Evolutionary conservation across 2,329 filamentous ascomycete genomes (phyloP).

Genomic region (Fusarium nurragi): DNA sequence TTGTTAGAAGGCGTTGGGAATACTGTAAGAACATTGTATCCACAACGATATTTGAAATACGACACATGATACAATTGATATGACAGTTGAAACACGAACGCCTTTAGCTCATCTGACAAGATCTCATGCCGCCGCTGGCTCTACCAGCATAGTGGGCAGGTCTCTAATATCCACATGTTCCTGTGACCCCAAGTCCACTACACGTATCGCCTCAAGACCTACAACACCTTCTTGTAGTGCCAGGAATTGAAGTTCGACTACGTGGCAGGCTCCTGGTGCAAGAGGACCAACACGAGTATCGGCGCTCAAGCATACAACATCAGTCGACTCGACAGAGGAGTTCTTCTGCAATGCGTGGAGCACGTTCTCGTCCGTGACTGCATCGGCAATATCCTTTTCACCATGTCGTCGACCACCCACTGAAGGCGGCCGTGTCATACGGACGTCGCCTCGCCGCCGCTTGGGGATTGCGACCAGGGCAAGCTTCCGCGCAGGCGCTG

Average conservation of each 20-base stretch:
- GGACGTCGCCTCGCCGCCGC: slow-evolving; percentile 66
- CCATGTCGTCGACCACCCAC: slow-evolving; percentile 52
- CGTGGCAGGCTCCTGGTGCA: slow-evolving; percentile 76
- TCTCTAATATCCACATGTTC: slow-evolving; percentile 82
- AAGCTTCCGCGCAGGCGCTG: slow-evolving; percentile 68
- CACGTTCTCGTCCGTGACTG: slow-evolving; percentile 76
- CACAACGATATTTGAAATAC: slow-evolving; percentile 39
- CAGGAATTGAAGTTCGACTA: slow-evolving; percentile 76
- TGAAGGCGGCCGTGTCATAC: slow-evolving; percentile 63
- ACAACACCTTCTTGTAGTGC: slow-evolving; percentile 73
- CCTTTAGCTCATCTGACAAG: background rate
- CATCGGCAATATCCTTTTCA: slow-evolving; percentile 64
- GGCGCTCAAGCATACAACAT: slow-evolving; percentile 78
- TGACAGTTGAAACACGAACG: slow-evolving; percentile 14
- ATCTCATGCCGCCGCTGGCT: slow-evolving; percentile 45
- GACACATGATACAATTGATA: slow-evolving; percentile 35
- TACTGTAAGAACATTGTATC: slow-evolving; percentile 34
- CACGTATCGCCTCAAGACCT: slow-evolving; percentile 75
- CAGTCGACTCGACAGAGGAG: slow-evolving; percentile 69
- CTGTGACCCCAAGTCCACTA: slow-evolving; percentile 77
- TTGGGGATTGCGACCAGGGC: slow-evolving; percentile 74
- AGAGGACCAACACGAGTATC: slow-evolving; percentile 79
- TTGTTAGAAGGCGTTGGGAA: slow-evolving; percentile 38
- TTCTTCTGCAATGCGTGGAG: slow-evolving; percentile 76
- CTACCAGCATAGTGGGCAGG: slow-evolving; percentile 73